Conservation (phyloP, 2,329 filamentous ascomycete species). For the Westerdykella ornata region DNA sequence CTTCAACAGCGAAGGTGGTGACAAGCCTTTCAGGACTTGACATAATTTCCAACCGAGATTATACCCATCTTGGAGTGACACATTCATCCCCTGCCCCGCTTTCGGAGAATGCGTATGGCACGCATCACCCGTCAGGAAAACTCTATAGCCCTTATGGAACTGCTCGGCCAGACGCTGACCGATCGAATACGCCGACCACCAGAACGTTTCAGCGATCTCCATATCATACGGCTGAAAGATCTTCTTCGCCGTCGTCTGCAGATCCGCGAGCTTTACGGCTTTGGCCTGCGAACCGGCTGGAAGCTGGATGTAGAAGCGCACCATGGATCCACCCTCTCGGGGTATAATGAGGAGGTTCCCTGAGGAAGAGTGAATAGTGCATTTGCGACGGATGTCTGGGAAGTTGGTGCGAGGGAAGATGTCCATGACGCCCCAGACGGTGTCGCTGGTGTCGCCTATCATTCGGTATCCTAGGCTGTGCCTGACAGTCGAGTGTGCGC, state of each 20-base stretch:
- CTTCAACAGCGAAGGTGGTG: slow-evolving; percentile 49
- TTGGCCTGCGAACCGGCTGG: slow-evolving; percentile 45
- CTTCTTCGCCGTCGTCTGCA: slow-evolving; percentile 48
- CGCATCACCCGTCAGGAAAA: slow-evolving; percentile 66
- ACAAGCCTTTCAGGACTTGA: slow-evolving; percentile 40
- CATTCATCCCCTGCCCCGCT: slow-evolving; percentile 61
- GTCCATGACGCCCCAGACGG: slow-evolving; percentile 48
- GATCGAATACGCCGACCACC: slow-evolving; percentile 68
- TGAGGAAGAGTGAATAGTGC: slow-evolving; percentile 41
- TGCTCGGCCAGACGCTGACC: slow-evolving; percentile 64
- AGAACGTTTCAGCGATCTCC: slow-evolving; percentile 54
- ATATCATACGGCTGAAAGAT: slow-evolving; percentile 52
- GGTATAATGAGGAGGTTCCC: slow-evolving; percentile 48
- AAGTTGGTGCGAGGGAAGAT: slow-evolving; percentile 41
- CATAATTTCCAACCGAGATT: slow-evolving; percentile 55
- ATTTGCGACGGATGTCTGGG: slow-evolving; percentile 48
- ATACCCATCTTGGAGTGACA: slow-evolving; percentile 53
- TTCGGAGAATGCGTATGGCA: slow-evolving; percentile 65
- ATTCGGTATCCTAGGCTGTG: slow-evolving; percentile 46
- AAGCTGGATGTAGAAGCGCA: slow-evolving; percentile 58
- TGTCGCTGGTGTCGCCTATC: slow-evolving; percentile 50
- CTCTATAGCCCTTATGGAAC: slow-evolving; percentile 58
- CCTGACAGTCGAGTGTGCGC: slow-evolving; percentile 23
- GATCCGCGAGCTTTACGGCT: slow-evolving; percentile 47
- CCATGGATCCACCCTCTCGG: slow-evolving; percentile 50